Percentiles rank a stretch among this genome's conserved stretches.
Conservation (phyloP, 768 basidiomycete species). For the Grammothele lineata region DNA sequence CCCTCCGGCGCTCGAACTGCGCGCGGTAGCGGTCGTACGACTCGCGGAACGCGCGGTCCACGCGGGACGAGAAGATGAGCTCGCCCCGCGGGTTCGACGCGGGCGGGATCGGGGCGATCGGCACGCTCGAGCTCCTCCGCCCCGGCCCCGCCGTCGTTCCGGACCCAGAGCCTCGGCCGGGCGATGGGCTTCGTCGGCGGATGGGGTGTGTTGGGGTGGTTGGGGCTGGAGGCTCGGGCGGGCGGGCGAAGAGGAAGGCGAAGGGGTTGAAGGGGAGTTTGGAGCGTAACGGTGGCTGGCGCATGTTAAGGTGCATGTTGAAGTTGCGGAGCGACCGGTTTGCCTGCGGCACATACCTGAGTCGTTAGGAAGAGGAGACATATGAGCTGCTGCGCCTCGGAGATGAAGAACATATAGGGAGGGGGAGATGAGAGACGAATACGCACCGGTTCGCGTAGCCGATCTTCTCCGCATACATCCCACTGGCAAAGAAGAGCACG, state of each 20-base stretch:
- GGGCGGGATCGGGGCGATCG: constrained; percentile 83
- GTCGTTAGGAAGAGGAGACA: neutral
- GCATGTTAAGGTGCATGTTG: constrained; percentile 97
- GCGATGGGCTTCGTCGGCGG: constrained; percentile 28
- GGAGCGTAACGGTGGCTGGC: constrained; percentile 67
- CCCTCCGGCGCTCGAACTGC: constrained; percentile 77
- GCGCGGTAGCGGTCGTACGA: constrained; percentile 89
- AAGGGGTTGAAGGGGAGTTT: constrained; percentile 53
- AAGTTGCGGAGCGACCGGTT: constrained; percentile 88
- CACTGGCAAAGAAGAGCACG: constrained; percentile 92
- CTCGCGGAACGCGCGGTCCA: constrained; percentile 79
- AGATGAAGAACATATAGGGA: constrained; percentile 13
- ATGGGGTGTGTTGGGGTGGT: constrained; percentile 27
- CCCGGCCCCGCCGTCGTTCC: constrained; percentile 7
- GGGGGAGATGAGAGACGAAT: constrained; percentile 1
- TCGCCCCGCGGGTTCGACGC: constrained; percentile 90
- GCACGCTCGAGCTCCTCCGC: constrained; percentile 38
- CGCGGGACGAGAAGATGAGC: constrained; percentile 89
- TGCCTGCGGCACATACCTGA: constrained; percentile 93
- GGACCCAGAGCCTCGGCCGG: constrained; percentile 13
- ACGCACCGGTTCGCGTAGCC: constrained; percentile 92
- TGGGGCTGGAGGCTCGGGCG: constrained; percentile 27
- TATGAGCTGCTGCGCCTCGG: neutral
- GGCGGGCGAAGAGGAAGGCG: constrained; percentile 47
- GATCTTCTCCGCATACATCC: constrained; percentile 95